Evolutionary conservation across 208 protist genomes (phyloP).

Genomic region (Crithidia expoeki): DNA sequence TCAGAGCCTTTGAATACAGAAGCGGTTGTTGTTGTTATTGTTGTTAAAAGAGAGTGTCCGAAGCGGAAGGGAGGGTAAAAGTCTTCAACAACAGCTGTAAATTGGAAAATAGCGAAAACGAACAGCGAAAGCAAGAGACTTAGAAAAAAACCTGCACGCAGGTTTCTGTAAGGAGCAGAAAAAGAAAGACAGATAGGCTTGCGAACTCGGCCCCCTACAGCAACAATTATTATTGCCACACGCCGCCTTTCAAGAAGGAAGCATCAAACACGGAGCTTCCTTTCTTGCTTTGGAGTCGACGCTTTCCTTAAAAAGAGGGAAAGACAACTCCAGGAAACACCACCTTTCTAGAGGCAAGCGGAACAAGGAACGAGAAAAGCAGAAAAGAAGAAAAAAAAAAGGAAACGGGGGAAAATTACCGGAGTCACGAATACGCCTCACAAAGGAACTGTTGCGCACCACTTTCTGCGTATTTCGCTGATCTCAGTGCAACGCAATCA

Average conservation of each 20-base stretch:
- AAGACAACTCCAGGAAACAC: background rate
- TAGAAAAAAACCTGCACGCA: too few relatives aligned
- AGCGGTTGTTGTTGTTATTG: background rate
- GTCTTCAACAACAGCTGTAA: too few relatives aligned
- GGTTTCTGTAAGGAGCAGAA: background rate
- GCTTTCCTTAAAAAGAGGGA: constrained; percentile 4
- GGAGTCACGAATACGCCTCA: background rate
- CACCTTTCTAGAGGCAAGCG: too few relatives aligned
- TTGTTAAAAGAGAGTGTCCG: background rate
- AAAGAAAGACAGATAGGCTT: background rate
- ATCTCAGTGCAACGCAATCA: background rate
- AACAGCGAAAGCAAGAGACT: background rate
- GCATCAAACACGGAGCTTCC: too few relatives aligned
- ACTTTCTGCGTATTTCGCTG: background rate
- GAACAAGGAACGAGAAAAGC: background rate
- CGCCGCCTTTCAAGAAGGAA: too few relatives aligned
- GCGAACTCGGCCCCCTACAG: too few relatives aligned
- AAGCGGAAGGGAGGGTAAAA: background rate
- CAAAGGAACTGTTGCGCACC: constrained; percentile 11
- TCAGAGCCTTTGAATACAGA: too few relatives aligned
- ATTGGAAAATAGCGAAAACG: background rate
- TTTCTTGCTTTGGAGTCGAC: too few relatives aligned
- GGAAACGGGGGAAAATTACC: background rate
- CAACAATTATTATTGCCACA: too few relatives aligned
- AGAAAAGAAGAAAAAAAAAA: background rate